Percentiles rank a stretch among this genome's conserved stretches.
phyloP scores from a whole-genome alignment of 164 flowering plant genomes.

The Stephania cephalantha region DNA sequence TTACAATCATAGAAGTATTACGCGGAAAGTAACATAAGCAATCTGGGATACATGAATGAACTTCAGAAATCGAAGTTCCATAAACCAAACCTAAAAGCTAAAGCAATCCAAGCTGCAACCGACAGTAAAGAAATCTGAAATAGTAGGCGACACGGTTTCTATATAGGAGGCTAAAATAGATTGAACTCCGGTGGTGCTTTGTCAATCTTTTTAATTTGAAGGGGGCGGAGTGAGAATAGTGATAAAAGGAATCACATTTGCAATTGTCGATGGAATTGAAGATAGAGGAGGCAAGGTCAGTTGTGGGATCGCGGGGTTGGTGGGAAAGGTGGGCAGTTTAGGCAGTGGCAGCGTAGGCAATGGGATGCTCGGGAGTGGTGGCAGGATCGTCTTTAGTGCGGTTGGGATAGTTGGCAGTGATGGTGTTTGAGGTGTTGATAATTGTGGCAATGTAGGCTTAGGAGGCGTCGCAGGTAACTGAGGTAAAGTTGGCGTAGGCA shows the following conservation, averaged over 20 bases:
- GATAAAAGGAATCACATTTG: not conserved
- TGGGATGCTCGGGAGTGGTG: not conserved
- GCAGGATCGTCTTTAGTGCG: not conserved
- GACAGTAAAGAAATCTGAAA: not conserved
- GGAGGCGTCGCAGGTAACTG: not conserved
- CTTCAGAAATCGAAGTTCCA: not conserved
- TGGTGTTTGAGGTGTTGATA: not conserved
- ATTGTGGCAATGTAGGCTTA: slow-evolving; percentile 4
- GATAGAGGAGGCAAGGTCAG: not conserved
- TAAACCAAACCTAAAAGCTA: not conserved
- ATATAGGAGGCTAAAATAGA: not conserved
- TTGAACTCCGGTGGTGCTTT: not conserved
- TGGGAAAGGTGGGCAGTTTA: not conserved
- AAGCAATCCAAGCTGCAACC: not conserved
- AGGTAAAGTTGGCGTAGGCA: not conserved
- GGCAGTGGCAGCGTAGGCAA: not conserved
- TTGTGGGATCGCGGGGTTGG: not conserved
- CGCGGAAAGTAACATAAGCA: too few species aligned
- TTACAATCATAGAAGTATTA: not conserved
- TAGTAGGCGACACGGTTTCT: not conserved
- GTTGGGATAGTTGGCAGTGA: slow-evolving; percentile 2
- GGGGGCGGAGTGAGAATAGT: not conserved
- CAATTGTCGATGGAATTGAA: not conserved
- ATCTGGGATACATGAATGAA: not conserved
- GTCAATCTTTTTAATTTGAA: not conserved